Conservation (phyloP, 192 early-diverging fungal genomes). For the Entrophospora sp. region DNA sequence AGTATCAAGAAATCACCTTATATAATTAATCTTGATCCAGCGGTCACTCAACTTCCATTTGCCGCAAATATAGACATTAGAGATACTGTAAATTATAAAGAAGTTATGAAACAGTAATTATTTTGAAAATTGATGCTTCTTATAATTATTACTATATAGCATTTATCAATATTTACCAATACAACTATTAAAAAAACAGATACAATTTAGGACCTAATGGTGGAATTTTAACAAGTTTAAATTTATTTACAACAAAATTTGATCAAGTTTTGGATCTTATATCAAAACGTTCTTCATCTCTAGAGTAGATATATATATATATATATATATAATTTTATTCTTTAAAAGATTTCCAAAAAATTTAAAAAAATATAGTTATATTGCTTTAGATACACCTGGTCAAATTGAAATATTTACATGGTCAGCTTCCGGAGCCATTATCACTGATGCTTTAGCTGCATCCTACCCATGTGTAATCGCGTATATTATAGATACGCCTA, state of each 20-base stretch:
- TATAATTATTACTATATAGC: too few species aligned
- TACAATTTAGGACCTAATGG: slow-evolving; percentile 96
- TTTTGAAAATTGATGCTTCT: too few species aligned
- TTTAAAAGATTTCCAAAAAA: background rate
- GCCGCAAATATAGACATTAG: slow-evolving; percentile 94
- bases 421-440: slow-evolving; percentile 95
- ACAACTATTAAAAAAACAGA: slow-evolving; percentile 25
- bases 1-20: slow-evolving; percentile 69
- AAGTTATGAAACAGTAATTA: slow-evolving; percentile 92
- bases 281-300: slow-evolving; percentile 59
- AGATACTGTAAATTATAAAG: slow-evolving; percentile 97
- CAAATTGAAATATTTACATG: slow-evolving; percentile 99
- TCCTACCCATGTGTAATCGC: slow-evolving; percentile 85
- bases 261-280: slow-evolving; percentile 91
- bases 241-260: slow-evolving; percentile 97
- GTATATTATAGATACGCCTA: slow-evolving; percentile 94
- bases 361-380: slow-evolving; percentile 43
- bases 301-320: too few species aligned
- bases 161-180: background rate
- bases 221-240: slow-evolving; percentile 90
- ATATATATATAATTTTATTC: too few species aligned
- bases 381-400: slow-evolving; percentile 89
- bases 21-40: slow-evolving; percentile 92
- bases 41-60: slow-evolving; percentile 80
- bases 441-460: slow-evolving; percentile 87